phyloP scores from a whole-genome alignment of 2,329 filamentous ascomycete species.

The Sclerotinia spermophila region DNA sequence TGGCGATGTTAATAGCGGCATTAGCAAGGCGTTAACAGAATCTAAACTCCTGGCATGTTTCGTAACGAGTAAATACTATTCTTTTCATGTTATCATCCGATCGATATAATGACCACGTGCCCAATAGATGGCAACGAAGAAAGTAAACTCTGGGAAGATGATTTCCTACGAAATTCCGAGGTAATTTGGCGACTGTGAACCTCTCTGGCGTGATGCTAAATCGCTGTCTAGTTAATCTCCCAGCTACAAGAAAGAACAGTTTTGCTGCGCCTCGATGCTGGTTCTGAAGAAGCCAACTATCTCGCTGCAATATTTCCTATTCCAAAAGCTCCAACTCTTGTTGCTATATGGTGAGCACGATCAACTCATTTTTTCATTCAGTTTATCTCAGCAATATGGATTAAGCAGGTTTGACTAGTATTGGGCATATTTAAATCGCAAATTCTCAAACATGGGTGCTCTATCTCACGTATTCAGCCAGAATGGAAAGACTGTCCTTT shows the following conservation, averaged over 20 bases:
- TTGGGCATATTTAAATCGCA: background rate
- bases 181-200: conserved; percentile 42
- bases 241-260: conserved; percentile 62
- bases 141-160: conserved; percentile 69
- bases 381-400: background rate
- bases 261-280: conserved; percentile 64
- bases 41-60: conserved; percentile 81
- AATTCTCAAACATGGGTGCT: background rate
- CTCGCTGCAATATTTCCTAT: conserved; percentile 79
- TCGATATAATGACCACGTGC: conserved; percentile 9
- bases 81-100: background rate
- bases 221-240: conserved; percentile 46
- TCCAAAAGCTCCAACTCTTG: conserved; percentile 70
- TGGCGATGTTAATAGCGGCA: conserved; percentile 77
- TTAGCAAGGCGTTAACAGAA: conserved; percentile 69
- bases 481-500: background rate
- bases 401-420: background rate
- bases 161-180: conserved; percentile 57
- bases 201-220: background rate
- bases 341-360: conserved; percentile 66
- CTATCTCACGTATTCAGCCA: background rate
- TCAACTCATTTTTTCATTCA: background rate
- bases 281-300: conserved; percentile 77
- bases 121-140: conserved; percentile 63
- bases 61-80: conserved; percentile 59